These are phyloP conservation scores for Suillus clintonianus DNA, from an alignment of 768 basidiomycete species.

Conservation along the genomic window DNA sequence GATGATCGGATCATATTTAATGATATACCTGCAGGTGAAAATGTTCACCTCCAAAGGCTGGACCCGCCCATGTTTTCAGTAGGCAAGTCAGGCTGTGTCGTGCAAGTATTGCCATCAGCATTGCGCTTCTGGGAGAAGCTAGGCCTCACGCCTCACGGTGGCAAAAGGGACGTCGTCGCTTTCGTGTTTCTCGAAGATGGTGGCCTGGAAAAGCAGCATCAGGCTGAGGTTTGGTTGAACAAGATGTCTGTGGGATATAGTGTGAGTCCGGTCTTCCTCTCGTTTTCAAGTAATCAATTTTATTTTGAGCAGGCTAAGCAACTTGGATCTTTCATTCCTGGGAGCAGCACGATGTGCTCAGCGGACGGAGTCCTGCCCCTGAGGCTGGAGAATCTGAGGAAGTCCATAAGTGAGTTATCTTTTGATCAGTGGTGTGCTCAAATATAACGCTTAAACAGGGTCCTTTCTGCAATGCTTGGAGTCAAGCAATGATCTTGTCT, in stretches of 20 bases:
- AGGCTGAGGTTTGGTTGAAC: constrained; percentile 62
- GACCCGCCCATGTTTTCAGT: constrained; percentile 63
- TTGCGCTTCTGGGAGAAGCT: constrained; percentile 87
- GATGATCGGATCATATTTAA: neutral
- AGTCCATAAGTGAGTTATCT: constrained; percentile 52
- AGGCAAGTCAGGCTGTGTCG: constrained; percentile 65
- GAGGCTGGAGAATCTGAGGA: constrained; percentile 71
- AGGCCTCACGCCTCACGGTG: constrained; percentile 68
- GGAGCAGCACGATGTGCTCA: constrained; percentile 46
- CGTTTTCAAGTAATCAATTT: constrained; percentile 13
- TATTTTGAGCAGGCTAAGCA: constrained; percentile 51
- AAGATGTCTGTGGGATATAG: constrained; percentile 55
- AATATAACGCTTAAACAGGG: neutral
- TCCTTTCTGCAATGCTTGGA: constrained; percentile 2
- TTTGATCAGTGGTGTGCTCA: neutral
- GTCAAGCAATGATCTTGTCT: constrained; percentile 47
- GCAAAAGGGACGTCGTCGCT: constrained; percentile 67
- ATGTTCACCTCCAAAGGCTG: constrained; percentile 31
- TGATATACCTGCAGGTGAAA: constrained; percentile 5
- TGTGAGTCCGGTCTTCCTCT: constrained; percentile 42
- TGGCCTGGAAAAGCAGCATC: constrained; percentile 44
- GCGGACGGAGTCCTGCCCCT: constrained; percentile 63
- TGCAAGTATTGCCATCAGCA: constrained; percentile 71
- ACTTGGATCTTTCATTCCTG: constrained; percentile 58
- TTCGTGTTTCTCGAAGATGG: constrained; percentile 72